Percentiles rank a stretch among this genome's conserved stretches.
Conservation (phyloP, 202 grass and related monocot species). For the Carex sylvatica region DNA sequence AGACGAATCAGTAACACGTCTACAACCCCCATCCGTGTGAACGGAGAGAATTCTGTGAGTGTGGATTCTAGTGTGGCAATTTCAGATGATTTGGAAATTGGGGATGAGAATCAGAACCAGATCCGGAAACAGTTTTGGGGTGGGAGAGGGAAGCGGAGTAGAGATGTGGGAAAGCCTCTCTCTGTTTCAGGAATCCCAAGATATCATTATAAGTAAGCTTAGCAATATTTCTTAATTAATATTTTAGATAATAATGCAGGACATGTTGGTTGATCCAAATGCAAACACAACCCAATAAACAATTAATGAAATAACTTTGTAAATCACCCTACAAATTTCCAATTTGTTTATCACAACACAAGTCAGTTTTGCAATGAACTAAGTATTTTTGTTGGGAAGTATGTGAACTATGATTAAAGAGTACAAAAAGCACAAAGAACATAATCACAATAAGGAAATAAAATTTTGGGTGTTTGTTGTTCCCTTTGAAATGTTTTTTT, state of each 20-base stretch:
- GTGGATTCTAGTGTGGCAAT: constrained; percentile 62
- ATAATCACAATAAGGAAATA: not conserved
- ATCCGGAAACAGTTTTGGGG: constrained; percentile 38
- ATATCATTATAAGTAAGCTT: constrained; percentile 77
- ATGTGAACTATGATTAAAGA: not conserved
- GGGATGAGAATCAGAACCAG: not conserved
- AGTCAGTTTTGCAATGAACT: not conserved
- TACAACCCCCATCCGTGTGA: constrained; percentile 42
- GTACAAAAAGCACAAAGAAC: not conserved
- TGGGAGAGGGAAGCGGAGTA: constrained; percentile 31
- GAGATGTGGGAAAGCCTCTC: constrained; percentile 25
- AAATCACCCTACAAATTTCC: not conserved
- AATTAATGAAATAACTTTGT: not conserved
- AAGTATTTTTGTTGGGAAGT: not conserved
- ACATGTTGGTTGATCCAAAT: constrained; percentile 1
- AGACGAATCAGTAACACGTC: constrained; percentile 29
- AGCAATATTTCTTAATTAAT: constrained; percentile 7
- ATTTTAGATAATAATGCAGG: not conserved
- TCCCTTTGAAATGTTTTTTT: not conserved
- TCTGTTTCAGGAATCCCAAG: constrained; percentile 76
- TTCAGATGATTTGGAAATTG: constrained; percentile 55
- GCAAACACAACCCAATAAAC: not conserved
- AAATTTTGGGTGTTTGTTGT: not conserved
- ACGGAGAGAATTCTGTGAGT: constrained; percentile 30
- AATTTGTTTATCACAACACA: not conserved